Base-by-base conservation (phyloP, 73 alveolate species). In the Symbiodinium natans region DNA sequence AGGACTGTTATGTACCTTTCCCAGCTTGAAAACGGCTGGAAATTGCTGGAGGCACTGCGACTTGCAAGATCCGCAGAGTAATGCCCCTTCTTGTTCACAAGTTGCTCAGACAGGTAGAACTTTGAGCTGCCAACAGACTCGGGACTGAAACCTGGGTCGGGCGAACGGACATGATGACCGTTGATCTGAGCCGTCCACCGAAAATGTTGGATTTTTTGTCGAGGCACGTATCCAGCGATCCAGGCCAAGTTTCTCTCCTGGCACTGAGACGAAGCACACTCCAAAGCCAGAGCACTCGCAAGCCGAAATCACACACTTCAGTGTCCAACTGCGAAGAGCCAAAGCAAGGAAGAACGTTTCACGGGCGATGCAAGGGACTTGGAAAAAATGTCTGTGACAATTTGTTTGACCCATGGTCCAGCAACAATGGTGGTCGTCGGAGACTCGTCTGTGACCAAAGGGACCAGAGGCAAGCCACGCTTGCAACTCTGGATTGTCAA, bases 391-490 rank as follows among this genome's bases (percentile, higher is more conserved):
- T 13, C 59, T 46, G 59, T 9, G 13, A 13, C 59, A 46, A 46
- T 46, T 46, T 46, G 59, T 9, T n/a, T n/a, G n/a, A 13, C 13
- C 59, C 59, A 13, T 46, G 38, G 36, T 63, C 80, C 80, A 23
- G 80, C 80, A 27, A 29, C 80, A 9, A 63, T 63, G 29, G 80
- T 63, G 33, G 80, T 63, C 80, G 80, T 63, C 1, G 80, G 80
- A 25, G 33, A 36, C 80, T 63, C 80, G 80, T 63, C 80, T 27
- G 80, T 63, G 33, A 63, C 80, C 36, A 63, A 63, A 3, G 80
- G 80, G 38, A 63, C 80, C 80, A 63, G 36, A 29, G 80, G 80
- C 40, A 63, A 63, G 80, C 80, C 80, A 27, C 80, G 80, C 80
- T 63, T 63, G 80, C 80, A 63, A 63, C 80, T 63, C 36, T 63